phyloP scores from a whole-genome alignment of 2,329 filamentous ascomycete species.

The Sporothrix pseudoabietina region DNA sequence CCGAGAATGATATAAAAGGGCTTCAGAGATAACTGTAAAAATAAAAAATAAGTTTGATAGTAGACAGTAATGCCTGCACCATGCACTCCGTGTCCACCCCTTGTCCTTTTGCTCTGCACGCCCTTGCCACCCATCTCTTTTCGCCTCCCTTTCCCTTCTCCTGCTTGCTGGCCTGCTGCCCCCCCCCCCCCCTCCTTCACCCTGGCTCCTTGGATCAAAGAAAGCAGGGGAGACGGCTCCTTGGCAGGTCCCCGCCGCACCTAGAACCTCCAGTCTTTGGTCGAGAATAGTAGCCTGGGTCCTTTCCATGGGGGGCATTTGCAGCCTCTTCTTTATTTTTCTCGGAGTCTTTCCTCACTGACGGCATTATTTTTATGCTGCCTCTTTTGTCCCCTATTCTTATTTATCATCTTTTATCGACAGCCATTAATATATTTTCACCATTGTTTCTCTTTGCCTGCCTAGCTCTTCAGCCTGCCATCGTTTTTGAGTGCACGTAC shows the following conservation, averaged over 20 bases:
- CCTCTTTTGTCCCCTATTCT: neutral
- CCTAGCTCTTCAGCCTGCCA: neutral
- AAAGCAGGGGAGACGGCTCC: slow-evolving; percentile 23
- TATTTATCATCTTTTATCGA: neutral
- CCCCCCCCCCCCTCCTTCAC: slow-evolving; percentile 9
- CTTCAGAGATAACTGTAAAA: neutral
- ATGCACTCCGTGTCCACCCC: neutral
- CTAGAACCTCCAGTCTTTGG: slow-evolving; percentile 8
- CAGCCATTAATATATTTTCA: neutral
- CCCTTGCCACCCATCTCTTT: slow-evolving; percentile 1
- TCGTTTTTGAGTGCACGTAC: neutral
- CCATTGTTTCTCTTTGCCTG: neutral
- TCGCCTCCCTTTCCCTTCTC: slow-evolving; percentile 6
- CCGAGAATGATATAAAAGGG: neutral
- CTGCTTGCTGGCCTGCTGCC: neutral
- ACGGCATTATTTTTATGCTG: neutral
- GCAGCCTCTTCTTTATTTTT: slow-evolving; percentile 11
- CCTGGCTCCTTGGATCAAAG: neutral
- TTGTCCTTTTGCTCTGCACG: neutral
- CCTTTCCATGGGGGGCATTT: neutral
- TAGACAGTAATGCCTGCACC: neutral
- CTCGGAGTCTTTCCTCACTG: neutral
- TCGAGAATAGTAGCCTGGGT: neutral
- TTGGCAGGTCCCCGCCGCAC: slow-evolving; percentile 23
- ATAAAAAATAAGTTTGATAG: neutral